These are phyloP conservation scores for Talaromyces liani DNA, from an alignment of 495 filamentous ascomycete species.

Conservation along the genomic window DNA sequence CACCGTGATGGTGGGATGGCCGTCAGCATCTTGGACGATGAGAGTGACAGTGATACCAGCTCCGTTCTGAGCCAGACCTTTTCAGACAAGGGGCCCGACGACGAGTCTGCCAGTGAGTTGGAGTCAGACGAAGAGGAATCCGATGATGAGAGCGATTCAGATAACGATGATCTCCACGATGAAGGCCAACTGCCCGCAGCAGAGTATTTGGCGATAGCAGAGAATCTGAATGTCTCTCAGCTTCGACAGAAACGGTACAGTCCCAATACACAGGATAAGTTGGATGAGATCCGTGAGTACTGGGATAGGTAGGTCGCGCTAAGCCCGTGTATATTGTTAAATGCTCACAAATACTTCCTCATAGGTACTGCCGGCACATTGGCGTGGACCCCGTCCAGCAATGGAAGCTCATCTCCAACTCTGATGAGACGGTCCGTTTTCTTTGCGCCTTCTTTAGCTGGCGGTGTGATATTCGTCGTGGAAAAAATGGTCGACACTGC, in stretches of 20 bases:
- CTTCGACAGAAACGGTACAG: slow-evolving; percentile 25
- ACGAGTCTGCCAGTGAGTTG: slow-evolving; percentile 10
- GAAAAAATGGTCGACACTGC: slow-evolving; percentile 20
- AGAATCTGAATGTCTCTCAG: slow-evolving; percentile 21
- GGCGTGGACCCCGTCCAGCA: slow-evolving; percentile 16
- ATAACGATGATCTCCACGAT: slow-evolving; percentile 17
- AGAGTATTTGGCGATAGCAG: slow-evolving; percentile 14
- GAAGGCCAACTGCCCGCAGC: no score
- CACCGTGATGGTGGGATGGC: neutral
- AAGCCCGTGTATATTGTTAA: no score
- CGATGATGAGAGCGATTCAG: slow-evolving; percentile 17
- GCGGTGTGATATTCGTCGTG: slow-evolving; percentile 21
- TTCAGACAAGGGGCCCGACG: slow-evolving; percentile 14
- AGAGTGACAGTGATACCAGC: neutral
- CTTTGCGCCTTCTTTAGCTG: slow-evolving; percentile 25
- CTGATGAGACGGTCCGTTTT: slow-evolving; percentile 23
- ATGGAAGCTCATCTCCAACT: slow-evolving; percentile 20
- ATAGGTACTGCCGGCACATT: slow-evolving; percentile 16
- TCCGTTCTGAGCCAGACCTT: neutral
- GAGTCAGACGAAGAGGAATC: slow-evolving; percentile 14
- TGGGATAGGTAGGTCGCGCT: slow-evolving; percentile 16
- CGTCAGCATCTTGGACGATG: neutral
- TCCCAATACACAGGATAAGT: slow-evolving; percentile 15
- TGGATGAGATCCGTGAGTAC: slow-evolving; percentile 19
- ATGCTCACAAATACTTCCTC: slow-evolving; percentile 8